These are phyloP conservation scores for Gossypium australe DNA, from an alignment of 345 rosid genomes.

Conservation along the genomic window DNA sequence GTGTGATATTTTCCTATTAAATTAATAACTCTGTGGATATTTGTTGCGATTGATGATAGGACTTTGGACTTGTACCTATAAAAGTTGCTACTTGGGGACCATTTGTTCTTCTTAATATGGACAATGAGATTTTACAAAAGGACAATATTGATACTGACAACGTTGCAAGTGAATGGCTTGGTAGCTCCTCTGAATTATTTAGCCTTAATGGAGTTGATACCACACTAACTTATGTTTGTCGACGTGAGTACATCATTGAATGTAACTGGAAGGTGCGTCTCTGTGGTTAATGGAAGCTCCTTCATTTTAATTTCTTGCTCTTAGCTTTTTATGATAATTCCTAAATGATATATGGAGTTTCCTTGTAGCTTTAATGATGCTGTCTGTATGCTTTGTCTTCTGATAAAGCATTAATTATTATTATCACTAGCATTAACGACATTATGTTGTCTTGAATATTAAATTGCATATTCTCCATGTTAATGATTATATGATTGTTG, in stretches of 20 bases:
- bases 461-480: not conserved
- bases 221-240: constrained; percentile 53
- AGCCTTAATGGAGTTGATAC: constrained; percentile 56
- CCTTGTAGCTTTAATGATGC: not conserved
- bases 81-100: constrained; percentile 84
- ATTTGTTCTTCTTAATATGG: constrained; percentile 70
- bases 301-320: not conserved
- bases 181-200: constrained; percentile 55
- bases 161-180: constrained; percentile 73
- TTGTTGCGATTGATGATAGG: constrained; percentile 40
- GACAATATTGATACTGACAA: constrained; percentile 23
- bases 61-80: constrained; percentile 69
- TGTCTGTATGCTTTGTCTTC: not conserved
- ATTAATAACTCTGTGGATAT: constrained; percentile 20
- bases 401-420: not conserved
- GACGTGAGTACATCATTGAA: constrained; percentile 66
- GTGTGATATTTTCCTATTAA: not conserved
- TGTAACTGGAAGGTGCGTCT: constrained; percentile 86
- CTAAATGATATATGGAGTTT: not conserved
- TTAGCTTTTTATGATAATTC: not conserved
- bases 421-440: not conserved
- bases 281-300: not conserved
- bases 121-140: constrained; percentile 17
- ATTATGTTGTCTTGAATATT: not conserved
- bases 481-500: not conserved